Conservation (phyloP, 208 protist species). For the Trichomonas tenax region DNA sequence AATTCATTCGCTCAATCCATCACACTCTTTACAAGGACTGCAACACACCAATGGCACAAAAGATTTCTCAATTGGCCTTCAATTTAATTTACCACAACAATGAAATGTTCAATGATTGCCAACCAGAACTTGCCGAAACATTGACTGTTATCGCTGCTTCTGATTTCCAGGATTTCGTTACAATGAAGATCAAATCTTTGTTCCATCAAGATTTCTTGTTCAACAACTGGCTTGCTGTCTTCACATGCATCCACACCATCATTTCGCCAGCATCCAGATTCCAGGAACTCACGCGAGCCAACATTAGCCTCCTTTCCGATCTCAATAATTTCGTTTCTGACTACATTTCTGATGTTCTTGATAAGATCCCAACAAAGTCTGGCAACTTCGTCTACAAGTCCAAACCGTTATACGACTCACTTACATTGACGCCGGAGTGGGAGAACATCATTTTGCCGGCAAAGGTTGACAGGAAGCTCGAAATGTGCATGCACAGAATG, state of each 20-base stretch:
- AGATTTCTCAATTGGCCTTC: background rate
- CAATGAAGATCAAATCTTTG: background rate
- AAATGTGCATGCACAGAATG: background rate
- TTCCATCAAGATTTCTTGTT: background rate
- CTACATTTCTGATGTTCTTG: background rate
- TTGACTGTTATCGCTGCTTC: background rate
- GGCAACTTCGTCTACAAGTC: background rate
- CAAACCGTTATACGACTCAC: background rate
- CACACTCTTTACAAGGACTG: background rate
- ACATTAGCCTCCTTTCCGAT: background rate
- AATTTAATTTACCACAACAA: background rate
- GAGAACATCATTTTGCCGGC: background rate
- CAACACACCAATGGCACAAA: background rate
- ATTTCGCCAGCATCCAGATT: background rate
- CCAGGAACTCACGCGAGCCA: background rate
- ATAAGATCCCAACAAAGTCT: background rate
- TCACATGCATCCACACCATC: background rate
- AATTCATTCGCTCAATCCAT: background rate
- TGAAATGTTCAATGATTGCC: background rate
- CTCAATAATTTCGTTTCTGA: background rate
- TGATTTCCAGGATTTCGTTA: background rate
- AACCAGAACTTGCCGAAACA: background rate
- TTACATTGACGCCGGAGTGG: background rate
- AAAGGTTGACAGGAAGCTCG: background rate
- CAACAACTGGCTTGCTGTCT: background rate